Evolutionary conservation across 2,329 filamentous ascomycete genomes (phyloP), one percentile per base, ranked within the genome.

Genomic region (Ceratocystis ficicola): DNA sequence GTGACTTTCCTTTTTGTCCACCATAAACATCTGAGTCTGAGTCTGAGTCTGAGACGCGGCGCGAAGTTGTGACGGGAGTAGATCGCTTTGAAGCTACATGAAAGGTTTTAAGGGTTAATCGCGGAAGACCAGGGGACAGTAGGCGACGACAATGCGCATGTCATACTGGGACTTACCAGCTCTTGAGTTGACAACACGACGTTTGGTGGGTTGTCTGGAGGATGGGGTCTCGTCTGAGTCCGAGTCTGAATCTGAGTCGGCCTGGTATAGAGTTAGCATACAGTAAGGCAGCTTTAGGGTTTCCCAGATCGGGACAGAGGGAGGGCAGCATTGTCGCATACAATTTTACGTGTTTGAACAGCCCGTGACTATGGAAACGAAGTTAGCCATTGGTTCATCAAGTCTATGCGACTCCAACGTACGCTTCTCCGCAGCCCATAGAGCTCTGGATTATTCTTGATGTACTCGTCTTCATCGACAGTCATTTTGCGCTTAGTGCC

Each of bases 341-440:
- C 83, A 64, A 85, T 74, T 73, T 80, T 82, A n/a, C 81, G 77
- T 62, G 82, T 78, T 71, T 83, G 82, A 66, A 79, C 78, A 57
- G 83, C 81, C 65, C 83, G 81, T 66, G 80, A 81, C 82, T 85
- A 70, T 59, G 48, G 62, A 65, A 50, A 65, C 57, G 41, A 65
- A n/a, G 44, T 66, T 63, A 69, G 62, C 32, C 52, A 62, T 12
- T 32, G 15, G 28, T 46, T 22, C 12, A 63, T 41, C 28, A 63
- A 57, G 60, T 20, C 10, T 25, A 64, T n/a, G 62, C 65, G 44
- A 67, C n/a, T 64, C 28, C 22, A 63, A 62, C 88, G 69, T 86
- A 94, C 92, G 79, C 94, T 99, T 78, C 94, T 85, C 71, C 94
- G 86, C 70, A 99, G 81, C 61, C 94, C 94, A 78, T 97, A 99